phyloP scores from a whole-genome alignment of 768 basidiomycete species.

The Kwoniella europaea region DNA sequence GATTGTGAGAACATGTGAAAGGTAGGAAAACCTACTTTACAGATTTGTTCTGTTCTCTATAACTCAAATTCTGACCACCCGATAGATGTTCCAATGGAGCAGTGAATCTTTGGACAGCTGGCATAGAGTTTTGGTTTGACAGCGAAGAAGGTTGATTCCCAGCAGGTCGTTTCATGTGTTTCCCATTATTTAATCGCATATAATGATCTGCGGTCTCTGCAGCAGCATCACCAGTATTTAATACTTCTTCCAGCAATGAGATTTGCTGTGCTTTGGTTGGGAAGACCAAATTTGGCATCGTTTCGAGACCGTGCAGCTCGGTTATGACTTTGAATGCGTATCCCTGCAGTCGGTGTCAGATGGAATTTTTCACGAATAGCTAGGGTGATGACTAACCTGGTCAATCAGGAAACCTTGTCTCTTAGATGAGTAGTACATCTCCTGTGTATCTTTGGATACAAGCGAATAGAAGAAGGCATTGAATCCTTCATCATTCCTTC shows the following conservation, averaged over 20 bases:
- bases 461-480: conserved; percentile 99
- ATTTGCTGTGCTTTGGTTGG: conserved; percentile 90
- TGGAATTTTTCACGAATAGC: background rate
- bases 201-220: conserved; percentile 51
- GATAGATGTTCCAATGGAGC: conserved; percentile 55
- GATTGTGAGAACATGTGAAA: too few relatives aligned
- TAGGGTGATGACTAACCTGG: conserved; percentile 62
- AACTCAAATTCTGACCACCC: conserved; percentile 59
- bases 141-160: conserved; percentile 23
- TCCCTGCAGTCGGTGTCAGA: conserved; percentile 60
- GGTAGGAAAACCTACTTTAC: conserved; percentile 52
- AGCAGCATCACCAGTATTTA: conserved; percentile 85
- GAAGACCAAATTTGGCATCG: conserved; percentile 86
- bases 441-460: conserved; percentile 97
- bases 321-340: conserved; percentile 99
- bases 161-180: conserved; percentile 35
- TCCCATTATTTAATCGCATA: conserved; percentile 47
- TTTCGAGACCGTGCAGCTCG: conserved; percentile 88
- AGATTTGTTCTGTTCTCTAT: conserved; percentile 57
- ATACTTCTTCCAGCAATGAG: conserved; percentile 89
- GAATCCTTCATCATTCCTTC: conserved; percentile 98
- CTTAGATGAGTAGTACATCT: conserved; percentile 99
- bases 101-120: conserved; percentile 52
- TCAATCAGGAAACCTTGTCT: conserved; percentile 98
- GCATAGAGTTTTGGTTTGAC: conserved; percentile 24